Evolutionary conservation across 202 grass and related monocot species (phyloP), one percentile per base, ranked within the genome.

Genomic region (Carex sylvatica): DNA sequence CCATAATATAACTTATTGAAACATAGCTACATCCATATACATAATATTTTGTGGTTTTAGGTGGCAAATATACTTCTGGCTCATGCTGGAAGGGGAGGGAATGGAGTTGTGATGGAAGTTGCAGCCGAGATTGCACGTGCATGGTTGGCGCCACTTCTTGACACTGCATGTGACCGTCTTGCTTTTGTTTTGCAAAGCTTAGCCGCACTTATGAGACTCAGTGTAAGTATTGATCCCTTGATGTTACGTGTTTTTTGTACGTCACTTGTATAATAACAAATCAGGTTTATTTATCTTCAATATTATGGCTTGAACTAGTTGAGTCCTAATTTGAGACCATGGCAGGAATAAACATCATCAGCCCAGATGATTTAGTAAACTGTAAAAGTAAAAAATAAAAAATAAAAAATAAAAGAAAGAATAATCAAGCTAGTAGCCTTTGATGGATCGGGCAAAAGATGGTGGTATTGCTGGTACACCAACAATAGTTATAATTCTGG

Each of bases 21-120:
- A 72, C 42, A 72, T 20, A 24, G 19, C 20, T 51, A 49, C 69
- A 51, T 23, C 24, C 7, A 42, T 11, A 33, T 86, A 59, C 79
- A 85, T 3, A 9, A 12, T 26, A 38, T 65, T 66, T 16, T 61
- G 70, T 84, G 54, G 4, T 65, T 87, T 44, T 65, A 99, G 97
- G 91, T 99, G 87, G 93, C 97, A 12, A 99, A 99, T 85, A 99
- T 99, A 93, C 75, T 99, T 40, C 93, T 99, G 85, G 97, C 97
- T 55, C 93, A 96, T 93, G 89, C 93, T 83, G 93, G 97, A 87
- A 92, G 91, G 84, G 93, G 89, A 49, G 93, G 91, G 28, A 87
- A 84, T 70, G 91, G 87, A 89, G 91, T 93, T 60, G 56, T 99
- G 87, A 88, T 86, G 64, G 97, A 99, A 78, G 93, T 91, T 76